Evolutionary conservation across 169 alveolate genomes (phyloP).

Genomic region (Plasmodium sp.): DNA sequence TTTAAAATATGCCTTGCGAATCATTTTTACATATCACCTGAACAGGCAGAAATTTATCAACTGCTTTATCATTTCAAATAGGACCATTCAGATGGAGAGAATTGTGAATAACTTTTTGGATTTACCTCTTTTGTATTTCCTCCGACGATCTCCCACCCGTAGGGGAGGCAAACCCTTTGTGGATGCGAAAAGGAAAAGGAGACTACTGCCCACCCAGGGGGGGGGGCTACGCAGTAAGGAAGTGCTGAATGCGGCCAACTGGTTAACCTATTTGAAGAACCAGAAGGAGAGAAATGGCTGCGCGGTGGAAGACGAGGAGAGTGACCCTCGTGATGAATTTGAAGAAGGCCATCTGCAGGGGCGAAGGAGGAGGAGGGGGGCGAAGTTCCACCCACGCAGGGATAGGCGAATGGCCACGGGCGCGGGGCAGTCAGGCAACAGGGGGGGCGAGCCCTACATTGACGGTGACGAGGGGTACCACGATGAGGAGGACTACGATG

Average conservation of each 20-base stretch:
- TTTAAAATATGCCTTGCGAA: conserved; percentile 41
- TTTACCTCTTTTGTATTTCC: conserved; percentile 18
- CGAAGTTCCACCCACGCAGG: not conserved
- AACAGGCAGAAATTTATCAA: conserved; percentile 55
- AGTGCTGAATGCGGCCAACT: not conserved
- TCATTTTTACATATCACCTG: conserved; percentile 32
- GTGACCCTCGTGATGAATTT: not conserved
- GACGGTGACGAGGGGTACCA: not conserved
- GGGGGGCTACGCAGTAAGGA: not conserved
- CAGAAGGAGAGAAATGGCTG: not conserved
- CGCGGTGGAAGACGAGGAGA: not conserved
- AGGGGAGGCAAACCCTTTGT: not conserved
- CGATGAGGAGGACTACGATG: not conserved
- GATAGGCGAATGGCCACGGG: not conserved
- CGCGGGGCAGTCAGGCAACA: not conserved
- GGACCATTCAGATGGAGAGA: conserved; percentile 53
- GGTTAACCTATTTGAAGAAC: not conserved
- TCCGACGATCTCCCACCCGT: not conserved
- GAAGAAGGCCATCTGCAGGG: not conserved
- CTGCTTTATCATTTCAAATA: conserved; percentile 52
- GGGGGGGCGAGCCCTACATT: not conserved
- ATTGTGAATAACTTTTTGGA: conserved; percentile 48
- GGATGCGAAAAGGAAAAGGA: not conserved
- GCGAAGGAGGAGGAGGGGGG: not conserved
- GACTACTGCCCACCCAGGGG: not conserved